Evolutionary conservation across 805 yeast genomes (phyloP).

Genomic region (Pichia pseudocactophila): DNA sequence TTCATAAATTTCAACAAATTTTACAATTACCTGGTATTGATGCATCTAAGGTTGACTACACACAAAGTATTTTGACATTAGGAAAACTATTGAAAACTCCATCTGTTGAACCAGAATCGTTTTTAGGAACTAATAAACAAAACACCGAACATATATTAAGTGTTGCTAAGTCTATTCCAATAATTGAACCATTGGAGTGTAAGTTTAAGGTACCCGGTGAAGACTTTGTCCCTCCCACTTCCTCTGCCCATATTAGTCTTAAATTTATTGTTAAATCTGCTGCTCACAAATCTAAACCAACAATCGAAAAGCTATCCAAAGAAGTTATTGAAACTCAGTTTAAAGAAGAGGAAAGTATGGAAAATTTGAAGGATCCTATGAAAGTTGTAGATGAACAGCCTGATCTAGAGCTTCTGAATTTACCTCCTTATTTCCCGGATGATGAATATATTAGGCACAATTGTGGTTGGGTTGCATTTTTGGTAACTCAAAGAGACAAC

Average conservation of each 20-base stretch:
- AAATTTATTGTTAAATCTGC: slow-evolving; percentile 74
- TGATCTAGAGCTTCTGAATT: slow-evolving; percentile 45
- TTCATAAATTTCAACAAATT: slow-evolving; percentile 47
- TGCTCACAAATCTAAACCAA: slow-evolving; percentile 49
- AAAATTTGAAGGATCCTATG: slow-evolving; percentile 63
- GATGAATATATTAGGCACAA: slow-evolving; percentile 25
- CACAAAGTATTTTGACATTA: slow-evolving; percentile 44
- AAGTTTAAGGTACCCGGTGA: slow-evolving; percentile 87
- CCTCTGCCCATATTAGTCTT: slow-evolving; percentile 65
- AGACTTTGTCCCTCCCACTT: slow-evolving; percentile 53
- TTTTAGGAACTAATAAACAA: slow-evolving; percentile 38
- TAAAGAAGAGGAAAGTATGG: slow-evolving; percentile 54
- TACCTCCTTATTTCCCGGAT: slow-evolving; percentile 72
- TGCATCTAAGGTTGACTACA: slow-evolving; percentile 39
- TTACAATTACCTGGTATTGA: slow-evolving; percentile 77
- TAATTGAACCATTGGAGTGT: slow-evolving; percentile 56
- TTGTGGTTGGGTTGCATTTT: slow-evolving; percentile 56
- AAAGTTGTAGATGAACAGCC: slow-evolving; percentile 61
- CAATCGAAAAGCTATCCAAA: slow-evolving; percentile 31
- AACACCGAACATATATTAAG: slow-evolving; percentile 37
- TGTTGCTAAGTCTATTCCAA: slow-evolving; percentile 60
- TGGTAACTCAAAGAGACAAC: slow-evolving; percentile 68
- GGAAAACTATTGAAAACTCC: slow-evolving; percentile 61
- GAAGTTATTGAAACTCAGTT: slow-evolving; percentile 28
- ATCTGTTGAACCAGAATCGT: slow-evolving; percentile 45